Evolutionary conservation across 768 basidiomycete genomes (phyloP), one percentile per base, ranked within the genome.

Genomic region (Xerocomellus amylosporus): DNA sequence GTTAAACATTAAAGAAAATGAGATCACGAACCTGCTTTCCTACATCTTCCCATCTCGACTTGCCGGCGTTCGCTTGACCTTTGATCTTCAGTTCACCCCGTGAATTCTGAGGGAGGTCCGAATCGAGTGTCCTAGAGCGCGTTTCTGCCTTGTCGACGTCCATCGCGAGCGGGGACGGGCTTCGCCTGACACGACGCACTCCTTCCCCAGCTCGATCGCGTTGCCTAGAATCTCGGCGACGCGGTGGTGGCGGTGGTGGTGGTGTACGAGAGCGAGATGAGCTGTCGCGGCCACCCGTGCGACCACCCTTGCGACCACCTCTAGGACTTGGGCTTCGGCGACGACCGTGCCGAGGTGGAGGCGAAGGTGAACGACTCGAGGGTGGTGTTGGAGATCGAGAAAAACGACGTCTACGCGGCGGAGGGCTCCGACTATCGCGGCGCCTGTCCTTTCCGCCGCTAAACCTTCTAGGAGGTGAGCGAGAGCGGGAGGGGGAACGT

Each of bases 61-160:
- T 82, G 60, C 78, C 79, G 14, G 70, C 71, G 52, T 81, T 83
- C 0, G 79, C 79, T 9, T 88, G 87, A 13, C 89, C 89, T 65
- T 86, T 87, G 67, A 91, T 91, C 67, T 84, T 88, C 42, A 91
- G 68, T 62, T 87, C 87, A 8, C 77, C 76, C 24, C 58, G 62
- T 22, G 68, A 61, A 50, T 72, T 61, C 49, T 64, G 71, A 33
- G 64, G 68, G 19, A 72, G 67, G 46, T 73, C 61, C 31, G 59
- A 59, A 39, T 74, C 69, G 15, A 65, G 51, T 13, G 54, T 64
- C 46, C 61, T 67, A 10, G 62, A 56, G 30, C 51, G 66, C 17
- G 52, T 51, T 43, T 66, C 68, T 37, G 50, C 33, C 37, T 45
- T 58, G 44, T 67, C 66, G n/a, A 68, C 56, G 37, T 65, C 60